Base-by-base conservation (phyloP, 2,329 filamentous ascomycete species). In the Arthroderma uncinatum region DNA sequence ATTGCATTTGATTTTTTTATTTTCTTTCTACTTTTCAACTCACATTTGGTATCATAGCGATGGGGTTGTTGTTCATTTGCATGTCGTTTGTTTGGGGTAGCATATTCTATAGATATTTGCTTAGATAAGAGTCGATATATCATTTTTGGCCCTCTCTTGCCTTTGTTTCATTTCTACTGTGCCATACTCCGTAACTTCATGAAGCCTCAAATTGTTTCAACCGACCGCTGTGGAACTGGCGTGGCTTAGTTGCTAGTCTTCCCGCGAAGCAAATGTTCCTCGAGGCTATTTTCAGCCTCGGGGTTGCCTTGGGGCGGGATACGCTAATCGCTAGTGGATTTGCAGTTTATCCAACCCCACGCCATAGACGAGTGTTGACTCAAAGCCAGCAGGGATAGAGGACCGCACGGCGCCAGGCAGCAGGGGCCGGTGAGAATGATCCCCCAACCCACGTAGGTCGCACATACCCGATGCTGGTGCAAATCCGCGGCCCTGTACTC, bases 241-340 rank as follows among this genome's bases (percentile, higher is more conserved):
- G 33, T 34, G 47, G 47, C 47, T n/a, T 33, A 50, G 40, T 50
- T n/a, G 21, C 14, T 50, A 33, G 47, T 30, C 23, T 16, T 44
- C 19, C 40, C 40, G 40, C 40, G 19, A 23, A 23, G 19, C 4
- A 30, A 47, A 47, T 47, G 40, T 14, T 47, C 19, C 40, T 47
- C 19, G 23, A 47, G 47, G 28, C 47, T 50, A 34, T 50, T 50
- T 33, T 50, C 47, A 50, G 47, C 47, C 47, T 50, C 47, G 47
- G 14, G 47, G 47, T 50, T 50, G 47, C 47, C 47, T 50, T 50
- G 47, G 25, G 47, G 25, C 47, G 33, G 47, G 9, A 50, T 10
- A 33, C 42, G 23, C 23, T 28, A 50, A 9, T 50, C 12, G 7
- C 28, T 16, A 33, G 47, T 33, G 47, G 10, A 16, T 14, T 19